These are phyloP conservation scores for Coix lacrymajobi DNA, from an alignment of 176 grass and related monocot genomes.

Conservation along the genomic window DNA sequence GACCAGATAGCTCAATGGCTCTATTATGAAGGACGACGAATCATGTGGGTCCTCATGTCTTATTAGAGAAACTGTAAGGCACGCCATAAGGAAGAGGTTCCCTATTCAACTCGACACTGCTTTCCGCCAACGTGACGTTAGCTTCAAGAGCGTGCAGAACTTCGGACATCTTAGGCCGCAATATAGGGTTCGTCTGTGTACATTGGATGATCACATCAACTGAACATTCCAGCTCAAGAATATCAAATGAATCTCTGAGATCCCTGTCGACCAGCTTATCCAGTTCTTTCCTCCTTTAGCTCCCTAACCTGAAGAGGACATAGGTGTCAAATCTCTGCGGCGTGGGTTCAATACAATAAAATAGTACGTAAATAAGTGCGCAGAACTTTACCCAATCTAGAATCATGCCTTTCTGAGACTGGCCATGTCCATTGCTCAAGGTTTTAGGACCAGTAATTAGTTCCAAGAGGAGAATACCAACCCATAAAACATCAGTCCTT, in stretches of 20 bases:
- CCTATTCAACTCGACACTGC: conserved; percentile 38
- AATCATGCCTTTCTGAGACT: conserved; percentile 84
- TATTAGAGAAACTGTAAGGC: conserved; percentile 62
- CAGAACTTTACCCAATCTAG: conserved; percentile 76
- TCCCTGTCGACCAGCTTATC: conserved; percentile 63
- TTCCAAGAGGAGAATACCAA: conserved; percentile 94
- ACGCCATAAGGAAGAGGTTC: conserved; percentile 31
- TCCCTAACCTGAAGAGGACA: conserved; percentile 60
- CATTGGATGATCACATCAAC: conserved; percentile 71
- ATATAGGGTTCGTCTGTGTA: conserved; percentile 62
- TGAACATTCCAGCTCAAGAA: conserved; percentile 53
- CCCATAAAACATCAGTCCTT: conserved; percentile 96
- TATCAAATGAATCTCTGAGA: conserved; percentile 57
- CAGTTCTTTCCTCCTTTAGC: conserved; percentile 57
- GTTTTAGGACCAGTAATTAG: conserved; percentile 84
- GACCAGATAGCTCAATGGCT: conserved; percentile 88
- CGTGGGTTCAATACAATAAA: not conserved
- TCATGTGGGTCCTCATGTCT: conserved; percentile 81
- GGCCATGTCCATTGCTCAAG: conserved; percentile 62
- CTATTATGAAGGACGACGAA: conserved; percentile 91
- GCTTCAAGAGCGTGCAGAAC: too few relatives aligned
- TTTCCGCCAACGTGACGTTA: conserved; percentile 40
- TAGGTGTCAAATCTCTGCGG: not conserved
- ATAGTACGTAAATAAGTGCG: not conserved
- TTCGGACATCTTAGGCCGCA: conserved; percentile 94